A percentile compares a stretch with the other conserved stretches of the same genome.
Conservation (phyloP, 306 rosid species). For the Vigna radiata region DNA sequence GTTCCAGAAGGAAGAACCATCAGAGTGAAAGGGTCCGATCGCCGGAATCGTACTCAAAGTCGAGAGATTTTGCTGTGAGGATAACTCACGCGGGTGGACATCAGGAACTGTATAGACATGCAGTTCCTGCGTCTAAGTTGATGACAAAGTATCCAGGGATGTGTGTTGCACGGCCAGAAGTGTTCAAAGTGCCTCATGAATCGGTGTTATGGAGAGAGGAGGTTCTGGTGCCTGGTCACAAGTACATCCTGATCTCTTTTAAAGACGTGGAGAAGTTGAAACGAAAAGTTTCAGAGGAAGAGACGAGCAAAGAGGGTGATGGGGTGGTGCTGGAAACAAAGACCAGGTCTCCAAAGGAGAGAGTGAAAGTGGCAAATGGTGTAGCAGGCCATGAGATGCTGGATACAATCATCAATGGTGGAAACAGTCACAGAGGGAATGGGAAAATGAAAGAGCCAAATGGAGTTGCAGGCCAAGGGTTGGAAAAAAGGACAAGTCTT, state of each 20-base stretch:
- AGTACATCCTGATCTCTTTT: slow-evolving; percentile 59
- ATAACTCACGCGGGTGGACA: slow-evolving; percentile 68
- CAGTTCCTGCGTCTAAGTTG: slow-evolving; percentile 58
- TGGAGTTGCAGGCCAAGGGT: slow-evolving; percentile 29
- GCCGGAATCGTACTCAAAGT: slow-evolving; percentile 38
- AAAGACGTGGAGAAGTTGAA: slow-evolving; percentile 63
- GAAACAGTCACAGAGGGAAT: slow-evolving; percentile 27
- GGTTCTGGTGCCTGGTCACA: slow-evolving; percentile 66
- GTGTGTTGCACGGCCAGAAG: slow-evolving; percentile 68
- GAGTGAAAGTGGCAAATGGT: slow-evolving; percentile 18
- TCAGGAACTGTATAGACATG: slow-evolving; percentile 59
- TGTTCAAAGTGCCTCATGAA: slow-evolving; percentile 67
- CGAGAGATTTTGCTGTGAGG: slow-evolving; percentile 62
- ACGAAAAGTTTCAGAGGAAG: slow-evolving; percentile 44
- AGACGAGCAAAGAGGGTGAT: slow-evolving; percentile 17
- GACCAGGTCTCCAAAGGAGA: slow-evolving; percentile 44
- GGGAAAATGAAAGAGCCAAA: slow-evolving; percentile 31
- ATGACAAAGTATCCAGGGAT: slow-evolving; percentile 74
- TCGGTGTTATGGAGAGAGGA: slow-evolving; percentile 62
- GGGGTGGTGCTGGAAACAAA: slow-evolving; percentile 27
- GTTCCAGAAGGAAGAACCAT: slow-evolving; percentile 34
- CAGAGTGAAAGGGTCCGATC: slow-evolving; percentile 29
- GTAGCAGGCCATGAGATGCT: slow-evolving; percentile 5
- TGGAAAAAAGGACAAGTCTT: not conserved
- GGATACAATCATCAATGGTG: not conserved